These are phyloP conservation scores for Heterococcus sp. DNA, from an alignment of 108 stramenopile genomes.

Conservation along the genomic window DNA sequence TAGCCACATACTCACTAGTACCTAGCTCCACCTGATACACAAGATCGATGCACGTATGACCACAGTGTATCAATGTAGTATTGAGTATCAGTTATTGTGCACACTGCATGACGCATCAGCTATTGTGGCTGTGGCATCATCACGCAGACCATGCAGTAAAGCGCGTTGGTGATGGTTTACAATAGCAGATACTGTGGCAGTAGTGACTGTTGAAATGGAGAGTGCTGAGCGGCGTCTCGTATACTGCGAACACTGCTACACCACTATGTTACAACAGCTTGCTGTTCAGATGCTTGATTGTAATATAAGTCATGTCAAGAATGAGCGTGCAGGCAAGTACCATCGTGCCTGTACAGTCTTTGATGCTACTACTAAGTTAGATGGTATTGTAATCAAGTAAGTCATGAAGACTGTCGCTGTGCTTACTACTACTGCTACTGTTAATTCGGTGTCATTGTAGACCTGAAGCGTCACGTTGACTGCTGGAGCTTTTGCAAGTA, in stretches of 20 bases:
- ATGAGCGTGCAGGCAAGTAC: too few species aligned
- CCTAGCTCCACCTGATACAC: neutral
- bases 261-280: too few species aligned
- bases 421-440: neutral
- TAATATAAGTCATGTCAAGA: too few species aligned
- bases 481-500: neutral
- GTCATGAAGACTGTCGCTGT: neutral
- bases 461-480: neutral
- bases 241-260: too few species aligned
- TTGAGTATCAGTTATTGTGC: neutral
- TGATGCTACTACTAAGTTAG: neutral
- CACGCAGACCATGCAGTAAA: too few species aligned
- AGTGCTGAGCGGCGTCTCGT: too few species aligned
- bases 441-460: neutral
- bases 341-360: too few species aligned
- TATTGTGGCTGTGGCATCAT: neutral
- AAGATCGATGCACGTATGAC: neutral
- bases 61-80: neutral
- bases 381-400: neutral
- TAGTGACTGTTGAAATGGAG: neutral
- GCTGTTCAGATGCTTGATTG: too few species aligned
- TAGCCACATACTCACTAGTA: neutral
- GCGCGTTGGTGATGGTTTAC: neutral
- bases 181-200: neutral
- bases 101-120: neutral